Conservation (phyloP, 2,329 filamentous ascomycete species). For the Colletotrichum plurivorum region DNA sequence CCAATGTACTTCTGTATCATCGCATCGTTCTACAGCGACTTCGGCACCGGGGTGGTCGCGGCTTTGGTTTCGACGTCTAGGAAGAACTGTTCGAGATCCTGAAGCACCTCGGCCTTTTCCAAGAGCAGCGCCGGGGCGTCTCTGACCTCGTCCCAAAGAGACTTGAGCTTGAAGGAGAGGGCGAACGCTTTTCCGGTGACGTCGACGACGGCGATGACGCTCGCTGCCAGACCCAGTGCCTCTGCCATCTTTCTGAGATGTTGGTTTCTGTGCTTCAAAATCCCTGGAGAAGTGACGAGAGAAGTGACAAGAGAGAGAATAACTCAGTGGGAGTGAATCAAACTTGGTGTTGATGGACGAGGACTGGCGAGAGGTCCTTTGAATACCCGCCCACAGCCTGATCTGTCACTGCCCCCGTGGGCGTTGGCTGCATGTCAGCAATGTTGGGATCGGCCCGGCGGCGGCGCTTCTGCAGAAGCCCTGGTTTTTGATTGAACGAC, state of each 20-base stretch:
- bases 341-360: not conserved
- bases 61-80: constrained; percentile 1
- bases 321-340: not conserved
- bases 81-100: constrained; percentile 12
- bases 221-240: constrained; percentile 19
- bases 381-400: not conserved
- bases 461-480: not conserved
- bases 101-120: constrained; percentile 6
- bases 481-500: not conserved
- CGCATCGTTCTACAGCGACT: not conserved
- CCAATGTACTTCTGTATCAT: constrained; percentile 7
- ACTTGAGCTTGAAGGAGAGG: constrained; percentile 35
- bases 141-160: constrained; percentile 40
- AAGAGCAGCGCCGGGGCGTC: constrained; percentile 27
- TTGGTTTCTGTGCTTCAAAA: no score
- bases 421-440: not conserved
- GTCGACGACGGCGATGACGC: constrained; percentile 28
- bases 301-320: no score
- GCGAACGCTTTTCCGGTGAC: constrained; percentile 35
- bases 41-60: not conserved
- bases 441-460: not conserved
- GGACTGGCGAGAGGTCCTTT: not conserved
- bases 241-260: constrained; percentile 13
- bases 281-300: not conserved
- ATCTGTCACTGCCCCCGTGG: not conserved